phyloP scores from a whole-genome alignment of 768 basidiomycete species.

The Erythrobasidium yunnanense region DNA sequence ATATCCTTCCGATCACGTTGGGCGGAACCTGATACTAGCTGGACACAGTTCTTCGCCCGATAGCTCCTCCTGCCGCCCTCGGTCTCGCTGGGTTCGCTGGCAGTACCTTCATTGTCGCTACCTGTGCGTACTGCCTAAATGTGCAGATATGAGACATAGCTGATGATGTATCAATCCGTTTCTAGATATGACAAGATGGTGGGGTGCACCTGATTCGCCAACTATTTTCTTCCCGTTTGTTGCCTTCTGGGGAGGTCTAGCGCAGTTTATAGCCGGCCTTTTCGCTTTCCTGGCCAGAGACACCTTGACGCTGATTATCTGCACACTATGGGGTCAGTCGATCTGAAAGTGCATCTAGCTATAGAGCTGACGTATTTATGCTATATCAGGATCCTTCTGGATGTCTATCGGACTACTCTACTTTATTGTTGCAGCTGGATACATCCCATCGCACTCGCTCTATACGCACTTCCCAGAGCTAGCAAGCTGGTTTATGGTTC shows the following conservation, averaged over 20 bases:
- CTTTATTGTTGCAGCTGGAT: background rate
- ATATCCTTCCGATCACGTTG: background rate
- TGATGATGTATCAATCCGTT: background rate
- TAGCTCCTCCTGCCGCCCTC: background rate
- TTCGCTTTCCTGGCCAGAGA: background rate
- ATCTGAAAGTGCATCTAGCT: background rate
- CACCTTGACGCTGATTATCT: background rate
- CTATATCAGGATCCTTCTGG: background rate
- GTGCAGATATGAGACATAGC: background rate
- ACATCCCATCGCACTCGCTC: background rate
- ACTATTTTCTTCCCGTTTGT: constrained; percentile 4
- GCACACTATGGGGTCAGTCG: background rate
- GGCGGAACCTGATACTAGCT: background rate
- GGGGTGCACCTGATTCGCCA: background rate
- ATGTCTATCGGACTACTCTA: background rate
- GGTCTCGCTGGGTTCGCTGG: background rate
- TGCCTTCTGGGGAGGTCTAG: background rate
- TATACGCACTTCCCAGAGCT: constrained; percentile 3
- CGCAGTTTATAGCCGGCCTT: background rate
- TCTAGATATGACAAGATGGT: background rate
- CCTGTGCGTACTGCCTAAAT: background rate
- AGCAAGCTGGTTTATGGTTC: constrained; percentile 1
- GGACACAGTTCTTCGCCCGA: background rate
- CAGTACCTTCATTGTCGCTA: constrained; percentile 1
- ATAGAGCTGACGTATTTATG: background rate